Conservation (phyloP, 805 yeast species). For the Yarrowia phangngaensis region DNA sequence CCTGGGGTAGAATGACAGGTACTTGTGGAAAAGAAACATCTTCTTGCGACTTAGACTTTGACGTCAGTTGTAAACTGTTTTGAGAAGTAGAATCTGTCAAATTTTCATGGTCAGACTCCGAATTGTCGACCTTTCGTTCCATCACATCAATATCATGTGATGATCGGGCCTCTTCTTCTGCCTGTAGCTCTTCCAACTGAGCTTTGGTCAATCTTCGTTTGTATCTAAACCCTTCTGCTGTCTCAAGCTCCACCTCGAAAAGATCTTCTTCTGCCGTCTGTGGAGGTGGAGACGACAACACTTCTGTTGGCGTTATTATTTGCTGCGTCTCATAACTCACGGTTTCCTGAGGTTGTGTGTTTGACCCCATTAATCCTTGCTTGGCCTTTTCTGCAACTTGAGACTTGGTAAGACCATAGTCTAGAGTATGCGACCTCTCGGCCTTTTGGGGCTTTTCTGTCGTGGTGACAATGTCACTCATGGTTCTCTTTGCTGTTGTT, state of each 20-base stretch:
- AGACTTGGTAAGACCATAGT: neutral
- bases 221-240: conserved; percentile 18
- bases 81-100: conserved; percentile 8
- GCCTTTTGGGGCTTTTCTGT: conserved; percentile 8
- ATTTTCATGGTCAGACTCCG: conserved; percentile 13
- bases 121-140: conserved; percentile 16
- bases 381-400: neutral
- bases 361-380: neutral
- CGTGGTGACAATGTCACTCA: neutral
- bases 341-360: neutral
- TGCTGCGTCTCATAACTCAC: conserved; percentile 2
- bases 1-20: neutral
- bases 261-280: conserved; percentile 2
- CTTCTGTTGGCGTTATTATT: conserved; percentile 17
- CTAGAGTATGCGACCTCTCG: conserved; percentile 5
- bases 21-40: conserved; percentile 9
- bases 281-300: conserved; percentile 9
- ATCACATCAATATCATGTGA: conserved; percentile 1
- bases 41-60: neutral
- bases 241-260: conserved; percentile 24
- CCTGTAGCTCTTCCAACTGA: conserved; percentile 15
- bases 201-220: conserved; percentile 1
- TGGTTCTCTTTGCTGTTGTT: neutral
- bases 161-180: neutral
- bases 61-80: conserved; percentile 4